A percentile compares a stretch with the other conserved stretches of the same genome.
Conservation (phyloP, 2,329 filamentous ascomycete genomes). For the Curvularia spicifera region DNA sequence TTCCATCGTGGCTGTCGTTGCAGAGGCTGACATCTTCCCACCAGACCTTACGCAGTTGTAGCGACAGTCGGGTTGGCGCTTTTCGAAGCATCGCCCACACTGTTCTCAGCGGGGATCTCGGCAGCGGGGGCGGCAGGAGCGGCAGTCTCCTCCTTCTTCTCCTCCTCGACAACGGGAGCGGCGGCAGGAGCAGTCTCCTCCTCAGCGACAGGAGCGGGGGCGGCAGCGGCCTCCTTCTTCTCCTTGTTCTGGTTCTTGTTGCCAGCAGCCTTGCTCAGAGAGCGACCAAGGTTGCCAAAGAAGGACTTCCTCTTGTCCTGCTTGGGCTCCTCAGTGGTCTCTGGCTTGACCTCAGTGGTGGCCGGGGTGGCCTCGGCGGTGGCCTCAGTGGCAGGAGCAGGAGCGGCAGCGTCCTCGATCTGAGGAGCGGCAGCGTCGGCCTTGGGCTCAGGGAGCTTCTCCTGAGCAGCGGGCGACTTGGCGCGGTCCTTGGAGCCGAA, state of each 20-base stretch:
- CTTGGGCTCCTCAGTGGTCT: constrained; percentile 52
- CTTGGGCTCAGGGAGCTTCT: constrained; percentile 48
- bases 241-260: constrained; percentile 48
- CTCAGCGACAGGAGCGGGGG: constrained; percentile 43
- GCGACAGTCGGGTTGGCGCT: constrained; percentile 47
- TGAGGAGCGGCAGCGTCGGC: constrained; percentile 50
- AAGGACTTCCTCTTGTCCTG: constrained; percentile 88
- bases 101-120: constrained; percentile 48
- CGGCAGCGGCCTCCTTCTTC: constrained; percentile 40
- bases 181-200: constrained; percentile 36
- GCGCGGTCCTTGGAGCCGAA: constrained; percentile 60
- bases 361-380: constrained; percentile 32
- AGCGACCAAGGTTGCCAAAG: constrained; percentile 71
- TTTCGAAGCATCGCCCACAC: constrained; percentile 51
- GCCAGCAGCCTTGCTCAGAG: constrained; percentile 50
- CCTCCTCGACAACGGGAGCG: constrained; percentile 30
- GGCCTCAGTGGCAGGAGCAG: constrained; percentile 20
- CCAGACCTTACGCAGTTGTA: constrained; percentile 53
- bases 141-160: constrained; percentile 35
- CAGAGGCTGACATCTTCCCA: constrained; percentile 48
- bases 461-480: constrained; percentile 49
- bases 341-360: constrained; percentile 54
- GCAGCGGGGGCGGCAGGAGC: constrained; percentile 24
- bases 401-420: constrained; percentile 20
- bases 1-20: constrained; percentile 52